Conservation (phyloP, 2,329 filamentous ascomycete genomes). For the Nigrospora sphaerica region DNA sequence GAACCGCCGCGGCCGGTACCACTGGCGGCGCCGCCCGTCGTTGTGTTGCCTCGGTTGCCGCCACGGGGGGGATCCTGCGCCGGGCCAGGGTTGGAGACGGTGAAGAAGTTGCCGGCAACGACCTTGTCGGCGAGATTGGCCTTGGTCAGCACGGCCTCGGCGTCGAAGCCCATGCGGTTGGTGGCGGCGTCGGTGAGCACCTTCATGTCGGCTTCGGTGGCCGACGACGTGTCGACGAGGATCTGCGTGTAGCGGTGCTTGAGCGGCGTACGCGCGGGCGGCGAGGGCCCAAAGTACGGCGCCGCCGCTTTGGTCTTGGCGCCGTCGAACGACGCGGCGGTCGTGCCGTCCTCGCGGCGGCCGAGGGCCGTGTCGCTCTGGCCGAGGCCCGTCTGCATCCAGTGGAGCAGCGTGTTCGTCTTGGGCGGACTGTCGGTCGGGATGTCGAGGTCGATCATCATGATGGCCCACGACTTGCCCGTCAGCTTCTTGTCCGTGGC, state of each 20-base stretch:
- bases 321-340: constrained; percentile 12
- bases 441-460: constrained; percentile 41
- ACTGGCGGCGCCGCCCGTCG: constrained; percentile 3
- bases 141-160: constrained; percentile 12
- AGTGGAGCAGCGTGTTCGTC: constrained; percentile 33
- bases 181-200: constrained; percentile 17
- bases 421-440: constrained; percentile 29
- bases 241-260: constrained; percentile 23
- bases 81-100: constrained; percentile 22
- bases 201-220: constrained; percentile 11
- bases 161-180: constrained; percentile 17
- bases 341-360: constrained; percentile 13
- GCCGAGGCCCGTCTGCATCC: constrained; percentile 32
- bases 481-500: constrained; percentile 28
- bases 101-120: constrained; percentile 26
- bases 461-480: constrained; percentile 31
- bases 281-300: constrained; percentile 17
- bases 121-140: constrained; percentile 21
- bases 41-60: constrained; percentile 5
- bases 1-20: constrained; percentile 9
- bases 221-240: constrained; percentile 21
- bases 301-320: constrained; percentile 12
- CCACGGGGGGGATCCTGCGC: constrained; percentile 1
- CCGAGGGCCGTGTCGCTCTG: constrained; percentile 19
- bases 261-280: constrained; percentile 19